Base-by-base conservation (phyloP, 176 grass and related monocot genomes). In the Phragmites australis region DNA sequence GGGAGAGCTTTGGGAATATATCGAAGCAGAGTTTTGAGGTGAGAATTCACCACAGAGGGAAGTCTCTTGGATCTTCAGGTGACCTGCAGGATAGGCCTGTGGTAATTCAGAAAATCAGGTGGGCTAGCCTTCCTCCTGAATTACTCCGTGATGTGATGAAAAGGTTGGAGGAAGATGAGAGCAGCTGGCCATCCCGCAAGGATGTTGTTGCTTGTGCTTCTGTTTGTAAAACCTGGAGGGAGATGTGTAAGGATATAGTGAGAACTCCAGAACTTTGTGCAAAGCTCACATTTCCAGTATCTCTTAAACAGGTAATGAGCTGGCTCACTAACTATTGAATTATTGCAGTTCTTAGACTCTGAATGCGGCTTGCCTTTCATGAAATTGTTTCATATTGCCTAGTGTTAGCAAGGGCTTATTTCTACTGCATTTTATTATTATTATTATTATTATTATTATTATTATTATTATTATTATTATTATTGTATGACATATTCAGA, bases 271-370 rank as follows among this genome's bases (percentile, higher is more conserved):
- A 97, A 65, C 83, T 93, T 59, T 91, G 89, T 46, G 91, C 87
- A 64, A 93, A 91, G 53, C 91, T 97, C 61, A 97, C 94, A 6
- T 97, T 97, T 85, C 94, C 94, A 12, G 58, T 97, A 34, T 97
- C 94, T 37, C 84, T 97, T 70, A 93, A 97, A 61, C 94, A 97
- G 94, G 94, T 97, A 89, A 87, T 75, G 31, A 81, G 19, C 40
- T 1, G 19, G 0, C 81, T 63, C 30, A 18, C 14, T 65, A 27
- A 56, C 17, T 60, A 18, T 2, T 19, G 17, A 68, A 37, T 18
- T 84, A 49, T 51, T 30, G 2, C 29, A 47, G 23, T 48, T 74
- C 37, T 72, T 75, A 53, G 19, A 65, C 49, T 45, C 21, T 66
- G 56, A 70, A 64, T 60, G 53, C 6, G 30, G 5, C 41, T 18